Evolutionary conservation across 2,329 filamentous ascomycete genomes (phyloP).

Genomic region (Microthyrium microscopicum): DNA sequence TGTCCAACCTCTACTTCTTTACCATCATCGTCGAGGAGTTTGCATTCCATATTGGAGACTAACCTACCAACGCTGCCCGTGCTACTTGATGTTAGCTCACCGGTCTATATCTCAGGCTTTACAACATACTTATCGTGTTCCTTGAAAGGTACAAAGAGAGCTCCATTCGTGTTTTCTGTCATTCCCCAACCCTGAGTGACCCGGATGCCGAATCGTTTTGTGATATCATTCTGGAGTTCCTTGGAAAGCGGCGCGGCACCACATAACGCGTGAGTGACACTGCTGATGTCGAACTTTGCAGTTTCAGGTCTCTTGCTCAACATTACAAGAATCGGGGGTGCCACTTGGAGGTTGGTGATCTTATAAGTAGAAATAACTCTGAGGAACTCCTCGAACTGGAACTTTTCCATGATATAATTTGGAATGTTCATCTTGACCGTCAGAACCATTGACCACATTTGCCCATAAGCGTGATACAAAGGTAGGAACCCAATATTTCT

Average conservation of each 20-base stretch:
- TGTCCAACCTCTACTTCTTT: slow-evolving; percentile 22
- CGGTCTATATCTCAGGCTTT: neutral
- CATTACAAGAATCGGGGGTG: slow-evolving; percentile 28
- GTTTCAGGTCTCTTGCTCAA: slow-evolving; percentile 27
- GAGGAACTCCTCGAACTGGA: slow-evolving; percentile 24
- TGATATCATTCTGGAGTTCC: slow-evolving; percentile 25
- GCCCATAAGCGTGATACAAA: slow-evolving; percentile 30
- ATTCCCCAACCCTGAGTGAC: slow-evolving; percentile 26
- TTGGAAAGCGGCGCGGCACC: slow-evolving; percentile 26
- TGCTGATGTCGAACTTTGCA: slow-evolving; percentile 22
- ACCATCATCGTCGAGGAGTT: slow-evolving; percentile 26
- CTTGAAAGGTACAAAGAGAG: slow-evolving; percentile 20
- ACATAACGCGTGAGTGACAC: slow-evolving; percentile 23
- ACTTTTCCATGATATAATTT: slow-evolving; percentile 25
- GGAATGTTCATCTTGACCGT: slow-evolving; percentile 30
- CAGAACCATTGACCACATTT: slow-evolving; percentile 24
- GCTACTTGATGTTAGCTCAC: slow-evolving; percentile 10
- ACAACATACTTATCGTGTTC: slow-evolving; percentile 16
- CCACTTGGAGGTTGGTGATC: slow-evolving; percentile 24
- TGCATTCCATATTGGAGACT: slow-evolving; percentile 23
- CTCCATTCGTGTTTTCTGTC: slow-evolving; percentile 26
- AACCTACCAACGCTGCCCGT: slow-evolving; percentile 24
- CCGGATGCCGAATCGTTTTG: slow-evolving; percentile 17
- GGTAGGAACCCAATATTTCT: slow-evolving; percentile 32
- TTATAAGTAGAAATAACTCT: slow-evolving; percentile 20